phyloP scores from a whole-genome alignment of 2,329 filamentous ascomycete genomes.

The Apiospora hydei region DNA sequence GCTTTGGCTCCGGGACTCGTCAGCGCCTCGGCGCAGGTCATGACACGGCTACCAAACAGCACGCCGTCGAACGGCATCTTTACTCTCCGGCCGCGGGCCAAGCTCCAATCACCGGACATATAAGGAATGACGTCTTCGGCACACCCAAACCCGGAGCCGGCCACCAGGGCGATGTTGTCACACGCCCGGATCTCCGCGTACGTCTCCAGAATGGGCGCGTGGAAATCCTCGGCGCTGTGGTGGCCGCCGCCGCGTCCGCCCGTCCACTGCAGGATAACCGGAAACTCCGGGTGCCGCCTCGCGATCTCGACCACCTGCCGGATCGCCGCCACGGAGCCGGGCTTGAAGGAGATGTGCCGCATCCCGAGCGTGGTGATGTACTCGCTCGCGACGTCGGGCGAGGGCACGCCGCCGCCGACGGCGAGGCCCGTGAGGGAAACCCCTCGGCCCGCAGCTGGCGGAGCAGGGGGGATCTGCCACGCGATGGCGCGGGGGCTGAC shows the following conservation, averaged over 20 bases:
- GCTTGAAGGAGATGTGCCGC: constrained; percentile 56
- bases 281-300: constrained; percentile 52
- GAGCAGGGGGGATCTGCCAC: constrained; percentile 59
- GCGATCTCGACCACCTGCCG: constrained; percentile 55
- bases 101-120: constrained; percentile 53
- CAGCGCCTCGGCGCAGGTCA: constrained; percentile 54
- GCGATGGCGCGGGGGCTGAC: constrained; percentile 58
- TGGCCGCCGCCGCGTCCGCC: constrained; percentile 57
- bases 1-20: constrained; percentile 52
- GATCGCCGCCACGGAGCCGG: constrained; percentile 52
- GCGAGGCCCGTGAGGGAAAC: constrained; percentile 54
- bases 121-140: constrained; percentile 55
- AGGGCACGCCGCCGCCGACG: constrained; percentile 56
- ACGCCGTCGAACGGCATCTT: constrained; percentile 55
- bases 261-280: constrained; percentile 56
- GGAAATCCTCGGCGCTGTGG: constrained; percentile 58
- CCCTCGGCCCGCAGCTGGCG: constrained; percentile 54
- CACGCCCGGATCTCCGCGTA: constrained; percentile 53
- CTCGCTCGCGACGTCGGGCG: constrained; percentile 53
- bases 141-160: constrained; percentile 55
- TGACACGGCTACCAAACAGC: constrained; percentile 54
- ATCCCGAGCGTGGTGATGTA: constrained; percentile 53
- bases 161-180: constrained; percentile 53
- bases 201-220: constrained; percentile 54
- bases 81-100: constrained; percentile 48